Evolutionary conservation across 1,139 yeast genomes (phyloP).

Genomic region (Pichia inconspicua): DNA sequence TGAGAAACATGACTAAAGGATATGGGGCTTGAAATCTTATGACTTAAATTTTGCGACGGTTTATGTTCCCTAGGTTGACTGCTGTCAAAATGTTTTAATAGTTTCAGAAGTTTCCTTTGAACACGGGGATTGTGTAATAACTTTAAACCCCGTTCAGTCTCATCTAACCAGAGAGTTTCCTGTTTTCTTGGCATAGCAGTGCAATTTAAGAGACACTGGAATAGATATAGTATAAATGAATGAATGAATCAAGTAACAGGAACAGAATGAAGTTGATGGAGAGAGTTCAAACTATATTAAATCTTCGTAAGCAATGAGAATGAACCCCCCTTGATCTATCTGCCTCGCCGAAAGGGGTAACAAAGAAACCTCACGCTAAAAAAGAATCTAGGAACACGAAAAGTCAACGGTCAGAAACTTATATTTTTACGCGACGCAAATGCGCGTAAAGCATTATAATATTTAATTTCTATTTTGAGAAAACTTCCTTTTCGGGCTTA

Average conservation of each 20-base stretch:
- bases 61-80: not conserved
- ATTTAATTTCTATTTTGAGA: not conserved
- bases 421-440: not conserved
- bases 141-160: not conserved
- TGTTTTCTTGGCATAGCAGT: not conserved
- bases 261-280: not conserved
- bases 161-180: constrained; percentile 13
- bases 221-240: too few species aligned
- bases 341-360: not conserved
- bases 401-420: not conserved
- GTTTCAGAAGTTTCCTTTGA: constrained; percentile 2
- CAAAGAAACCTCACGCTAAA: not conserved
- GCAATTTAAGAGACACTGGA: not conserved
- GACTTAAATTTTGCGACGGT: not conserved
- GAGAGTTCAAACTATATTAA: too few species aligned
- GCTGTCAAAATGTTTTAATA: constrained; percentile 7
- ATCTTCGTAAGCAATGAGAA: not conserved
- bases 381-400: not conserved
- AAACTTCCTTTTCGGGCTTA: not conserved
- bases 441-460: not conserved
- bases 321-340: not conserved
- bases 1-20: constrained; percentile 28
- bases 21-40: constrained; percentile 23
- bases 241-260: too few species aligned
- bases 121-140: constrained; percentile 3